Base-by-base conservation (phyloP, 345 rosid species). In the Linum usitatissimum region DNA sequence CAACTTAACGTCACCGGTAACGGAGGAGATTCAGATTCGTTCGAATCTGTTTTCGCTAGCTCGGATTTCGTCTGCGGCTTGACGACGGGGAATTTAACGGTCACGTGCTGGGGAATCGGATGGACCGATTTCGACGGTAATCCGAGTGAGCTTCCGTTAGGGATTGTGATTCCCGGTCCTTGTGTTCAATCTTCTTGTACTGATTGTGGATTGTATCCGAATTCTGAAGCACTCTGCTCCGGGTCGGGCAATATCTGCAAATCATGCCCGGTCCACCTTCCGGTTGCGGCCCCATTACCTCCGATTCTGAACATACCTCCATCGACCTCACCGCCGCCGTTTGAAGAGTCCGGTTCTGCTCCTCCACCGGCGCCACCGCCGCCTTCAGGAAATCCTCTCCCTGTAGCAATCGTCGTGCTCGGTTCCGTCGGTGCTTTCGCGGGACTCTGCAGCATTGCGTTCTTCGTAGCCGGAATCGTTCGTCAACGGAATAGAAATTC, bases 221-320 rank as follows among this genome's bases (percentile, higher is more conserved):
- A 79, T 61, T 83, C 87, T 21, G 76, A 68, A 45, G 65, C 45
- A 0, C 23, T 85, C 30, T 83, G 91, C 57, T 72, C 15, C 59
- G 87, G 87, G 5, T 77, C 81, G 8, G 83, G 80, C 1, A 71
- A 64, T 65, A 81, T 85, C 54, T 83, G 91, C 69, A 79, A 71
- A 65, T 40, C 75, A 9, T 85, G 91, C 64, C 83, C 64, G 62
- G 30, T 66, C 54, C 75, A 77, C 45, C 79, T 69, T 20, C 86
- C 91, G 10, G 5, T 78, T 20, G 76, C 84, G 4, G 70, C 71
- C 61, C 84, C 86, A 6, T 60, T 79, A 54, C 66, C 81, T 0
- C 82, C 82, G 0, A 4, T 40, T 34, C 38, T 34, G 38, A 34
- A 34, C 8, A 4, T 7, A 34, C 4, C 38, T 34, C 38, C 38